A percentile compares a stretch with the other conserved stretches of the same genome.
phyloP scores from a whole-genome alignment of 2,329 filamentous ascomycete genomes.

The Bipolaris cookei region DNA sequence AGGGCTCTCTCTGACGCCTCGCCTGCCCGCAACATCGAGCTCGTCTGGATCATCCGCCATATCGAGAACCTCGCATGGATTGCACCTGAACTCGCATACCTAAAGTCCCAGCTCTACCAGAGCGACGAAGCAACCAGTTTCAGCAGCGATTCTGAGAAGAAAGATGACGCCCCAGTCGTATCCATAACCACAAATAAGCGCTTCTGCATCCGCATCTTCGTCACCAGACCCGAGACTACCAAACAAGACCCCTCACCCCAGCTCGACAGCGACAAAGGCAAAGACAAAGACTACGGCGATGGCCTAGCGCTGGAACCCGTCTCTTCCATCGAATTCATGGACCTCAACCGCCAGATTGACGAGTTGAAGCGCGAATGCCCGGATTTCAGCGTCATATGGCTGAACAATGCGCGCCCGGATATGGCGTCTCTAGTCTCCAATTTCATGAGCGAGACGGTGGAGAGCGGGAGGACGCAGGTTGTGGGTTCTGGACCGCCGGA shows the following conservation, averaged over 20 bases:
- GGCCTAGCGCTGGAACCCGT: neutral
- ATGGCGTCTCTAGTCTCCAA: neutral
- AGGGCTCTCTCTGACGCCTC: neutral
- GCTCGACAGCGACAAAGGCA: neutral
- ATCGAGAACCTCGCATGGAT: constrained; percentile 12
- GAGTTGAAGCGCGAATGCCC: constrained; percentile 3
- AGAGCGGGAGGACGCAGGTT: constrained; percentile 4
- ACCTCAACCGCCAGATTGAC: constrained; percentile 1
- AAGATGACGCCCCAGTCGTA: constrained; percentile 2
- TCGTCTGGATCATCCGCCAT: constrained; percentile 10
- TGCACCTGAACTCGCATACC: constrained; percentile 1
- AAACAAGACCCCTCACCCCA: neutral
- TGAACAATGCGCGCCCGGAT: constrained; percentile 8
- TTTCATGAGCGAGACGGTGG: constrained; percentile 8
- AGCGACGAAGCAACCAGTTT: neutral
- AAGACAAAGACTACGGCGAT: neutral
- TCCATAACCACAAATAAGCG: neutral
- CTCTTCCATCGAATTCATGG: neutral
- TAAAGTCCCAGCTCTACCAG: constrained; percentile 4
- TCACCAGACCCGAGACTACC: constrained; percentile 1
- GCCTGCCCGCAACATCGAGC: constrained; percentile 8
- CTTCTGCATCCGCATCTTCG: constrained; percentile 8
- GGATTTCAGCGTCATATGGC: constrained; percentile 9
- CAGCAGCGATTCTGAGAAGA: neutral
- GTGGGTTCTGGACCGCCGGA: constrained; percentile 1